Base-by-base conservation (phyloP, 108 stramenopile species). In the Stephanodiscus triporus region DNA sequence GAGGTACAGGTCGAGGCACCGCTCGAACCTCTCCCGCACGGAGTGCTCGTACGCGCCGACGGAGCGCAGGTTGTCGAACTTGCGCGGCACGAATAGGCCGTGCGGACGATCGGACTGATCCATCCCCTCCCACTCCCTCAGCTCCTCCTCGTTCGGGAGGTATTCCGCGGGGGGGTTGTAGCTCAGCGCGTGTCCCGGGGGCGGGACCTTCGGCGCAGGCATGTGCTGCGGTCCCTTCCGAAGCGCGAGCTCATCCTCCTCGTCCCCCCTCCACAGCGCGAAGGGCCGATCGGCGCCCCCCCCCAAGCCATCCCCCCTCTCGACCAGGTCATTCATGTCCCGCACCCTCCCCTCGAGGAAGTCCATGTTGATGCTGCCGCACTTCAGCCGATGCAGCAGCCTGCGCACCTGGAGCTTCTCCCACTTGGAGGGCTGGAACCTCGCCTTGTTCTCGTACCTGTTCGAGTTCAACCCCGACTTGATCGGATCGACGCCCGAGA, bases 91-190 rank as follows among this genome's bases (percentile, higher is more conserved):
- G 61, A 98, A 80, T 23, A 84, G 65, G 19, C 97, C 95, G 74
- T 95, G 83, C 11, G 97, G 96, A 32, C 99, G 91, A 61, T 97
- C 97, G 59, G 89, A 75, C 17, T 88, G 85, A 51, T 97, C 95
- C 81, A 96, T 66, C 6, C 91, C 91, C 69, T 92, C 83, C 98
- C 97, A 98, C 74, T 94, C 80, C 79, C 96, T 85, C 51, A 86
- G 55, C 66, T 98, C 99, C 65, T 99, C 95, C 67, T 91, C 88
- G 1, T 91, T 97, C 8, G 97, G 93, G 6, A 99, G 60, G 72
- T 98, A 99, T 76, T 99, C 99, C 62, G 86, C 91, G 0, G 99
- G 99, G 26, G 99, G 99, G 63, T 95, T 86, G 87, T 99, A 99
- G 42, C 89, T 92, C 68, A 95, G 95, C 3, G 95, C 97, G 72